These are phyloP conservation scores for Roridomyces roridus DNA, from an alignment of 768 basidiomycete species.

Conservation along the genomic window DNA sequence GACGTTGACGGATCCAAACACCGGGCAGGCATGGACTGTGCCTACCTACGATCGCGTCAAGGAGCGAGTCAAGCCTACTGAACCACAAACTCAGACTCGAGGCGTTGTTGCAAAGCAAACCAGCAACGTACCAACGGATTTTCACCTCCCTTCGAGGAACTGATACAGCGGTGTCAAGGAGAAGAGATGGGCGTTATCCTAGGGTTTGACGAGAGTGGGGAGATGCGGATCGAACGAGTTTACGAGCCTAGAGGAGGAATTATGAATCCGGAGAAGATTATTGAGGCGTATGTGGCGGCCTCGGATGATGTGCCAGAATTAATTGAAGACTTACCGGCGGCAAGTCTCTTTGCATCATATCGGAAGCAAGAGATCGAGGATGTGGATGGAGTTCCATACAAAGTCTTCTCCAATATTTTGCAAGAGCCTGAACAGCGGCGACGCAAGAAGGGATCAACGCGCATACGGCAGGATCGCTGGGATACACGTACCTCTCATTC, in stretches of 20 bases:
- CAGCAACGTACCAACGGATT: no score
- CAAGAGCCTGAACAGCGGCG: not conserved
- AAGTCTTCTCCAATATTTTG: conserved; percentile 6
- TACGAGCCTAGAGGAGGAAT: conserved; percentile 18
- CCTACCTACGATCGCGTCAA: conserved; percentile 2
- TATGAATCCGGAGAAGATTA: conserved; percentile 3
- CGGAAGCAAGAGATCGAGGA: not conserved
- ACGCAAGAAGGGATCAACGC: not conserved
- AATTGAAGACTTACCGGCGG: not conserved
- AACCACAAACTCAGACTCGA: conserved; percentile 4
- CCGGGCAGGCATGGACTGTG: conserved; percentile 4
- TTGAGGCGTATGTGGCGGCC: conserved; percentile 2
- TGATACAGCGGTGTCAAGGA: conserved; percentile 3
- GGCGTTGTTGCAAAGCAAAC: no score
- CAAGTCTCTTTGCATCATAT: not conserved
- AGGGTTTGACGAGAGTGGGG: conserved; percentile 4
- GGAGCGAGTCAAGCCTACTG: not conserved
- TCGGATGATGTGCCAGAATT: not conserved
- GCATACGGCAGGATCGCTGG: no score
- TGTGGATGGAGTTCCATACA: conserved; percentile 2
- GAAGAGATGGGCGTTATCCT: conserved; percentile 15
- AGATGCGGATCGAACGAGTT: not conserved
- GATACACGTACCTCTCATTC: not conserved
- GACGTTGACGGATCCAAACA: conserved; percentile 32
- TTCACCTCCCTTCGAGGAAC: conserved; percentile 6